Percentiles rank a stretch among this genome's conserved stretches.
Evolutionary conservation across 345 rosid genomes (phyloP).

Genomic region (Salix arbutifolia): DNA sequence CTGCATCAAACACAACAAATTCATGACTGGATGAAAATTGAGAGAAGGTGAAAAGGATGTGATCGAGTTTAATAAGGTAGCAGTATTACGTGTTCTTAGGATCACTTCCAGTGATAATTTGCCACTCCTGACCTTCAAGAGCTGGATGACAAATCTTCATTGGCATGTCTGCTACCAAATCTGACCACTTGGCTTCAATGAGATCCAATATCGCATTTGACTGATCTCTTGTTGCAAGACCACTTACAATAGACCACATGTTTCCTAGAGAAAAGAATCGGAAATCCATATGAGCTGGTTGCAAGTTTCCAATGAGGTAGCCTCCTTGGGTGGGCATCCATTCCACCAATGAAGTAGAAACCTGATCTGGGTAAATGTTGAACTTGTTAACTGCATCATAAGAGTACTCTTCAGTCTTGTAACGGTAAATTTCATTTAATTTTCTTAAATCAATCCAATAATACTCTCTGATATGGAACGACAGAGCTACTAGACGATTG

Average conservation of each 20-base stretch:
- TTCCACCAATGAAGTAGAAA: constrained; percentile 91
- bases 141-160: constrained; percentile 91
- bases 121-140: constrained; percentile 87
- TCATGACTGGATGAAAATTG: background rate
- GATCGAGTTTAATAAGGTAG: background rate
- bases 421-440: constrained; percentile 32
- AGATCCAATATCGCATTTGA: constrained; percentile 72
- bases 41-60: background rate
- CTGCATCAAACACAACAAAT: constrained; percentile 37
- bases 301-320: constrained; percentile 82
- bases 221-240: constrained; percentile 66
- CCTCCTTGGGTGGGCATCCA: constrained; percentile 92
- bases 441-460: constrained; percentile 71
- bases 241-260: constrained; percentile 73
- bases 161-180: constrained; percentile 91
- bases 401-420: constrained; percentile 75
- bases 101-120: constrained; percentile 89
- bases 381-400: constrained; percentile 89
- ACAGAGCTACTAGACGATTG: constrained; percentile 84
- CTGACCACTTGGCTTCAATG: constrained; percentile 86
- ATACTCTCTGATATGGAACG: constrained; percentile 90
- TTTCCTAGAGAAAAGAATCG: constrained; percentile 96
- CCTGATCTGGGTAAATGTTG: constrained; percentile 95
- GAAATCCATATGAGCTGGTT: constrained; percentile 98
- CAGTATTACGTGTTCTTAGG: constrained; percentile 85